Conservation (phyloP, 305 asterid species). For the Fraxinus dipetala region DNA sequence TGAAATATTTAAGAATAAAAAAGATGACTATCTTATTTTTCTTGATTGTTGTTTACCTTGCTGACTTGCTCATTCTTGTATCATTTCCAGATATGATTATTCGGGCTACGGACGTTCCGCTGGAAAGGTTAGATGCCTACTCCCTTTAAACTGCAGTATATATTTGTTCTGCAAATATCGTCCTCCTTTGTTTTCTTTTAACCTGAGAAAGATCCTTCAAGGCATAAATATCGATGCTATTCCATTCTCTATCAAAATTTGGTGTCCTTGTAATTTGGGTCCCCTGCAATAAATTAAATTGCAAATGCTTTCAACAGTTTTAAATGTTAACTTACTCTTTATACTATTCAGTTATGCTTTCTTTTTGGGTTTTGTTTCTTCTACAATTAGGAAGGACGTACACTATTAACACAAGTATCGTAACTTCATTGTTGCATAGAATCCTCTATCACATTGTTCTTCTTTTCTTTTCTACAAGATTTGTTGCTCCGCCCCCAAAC, state of each 20-base stretch:
- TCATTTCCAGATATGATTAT: conserved; percentile 75
- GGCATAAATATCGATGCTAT: not conserved
- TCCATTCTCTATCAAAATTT: not conserved
- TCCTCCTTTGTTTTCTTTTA: not conserved
- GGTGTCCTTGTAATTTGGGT: not conserved
- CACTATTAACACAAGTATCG: not conserved
- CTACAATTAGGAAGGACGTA: conserved; percentile 4
- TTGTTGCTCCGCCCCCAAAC: not conserved
- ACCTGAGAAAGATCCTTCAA: not conserved
- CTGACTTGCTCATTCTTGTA: conserved; percentile 25
- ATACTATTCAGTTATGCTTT: not conserved
- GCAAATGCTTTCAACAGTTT: not conserved
- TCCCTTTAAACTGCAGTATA: conserved; percentile 16
- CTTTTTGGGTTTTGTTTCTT: conserved; percentile 6
- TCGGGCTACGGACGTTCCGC: conserved; percentile 95
- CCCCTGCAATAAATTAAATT: not conserved
- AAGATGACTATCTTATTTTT: not conserved
- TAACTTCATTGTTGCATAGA: not conserved
- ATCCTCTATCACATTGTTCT: not conserved
- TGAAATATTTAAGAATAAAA: not conserved
- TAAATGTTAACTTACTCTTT: not conserved
- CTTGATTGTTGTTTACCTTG: conserved; percentile 9
- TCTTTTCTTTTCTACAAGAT: not conserved
- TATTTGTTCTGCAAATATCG: not conserved
- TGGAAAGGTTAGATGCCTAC: conserved; percentile 74